Conservation (phyloP, 495 filamentous ascomycete species). For the Tuber umbilicatum region DNA sequence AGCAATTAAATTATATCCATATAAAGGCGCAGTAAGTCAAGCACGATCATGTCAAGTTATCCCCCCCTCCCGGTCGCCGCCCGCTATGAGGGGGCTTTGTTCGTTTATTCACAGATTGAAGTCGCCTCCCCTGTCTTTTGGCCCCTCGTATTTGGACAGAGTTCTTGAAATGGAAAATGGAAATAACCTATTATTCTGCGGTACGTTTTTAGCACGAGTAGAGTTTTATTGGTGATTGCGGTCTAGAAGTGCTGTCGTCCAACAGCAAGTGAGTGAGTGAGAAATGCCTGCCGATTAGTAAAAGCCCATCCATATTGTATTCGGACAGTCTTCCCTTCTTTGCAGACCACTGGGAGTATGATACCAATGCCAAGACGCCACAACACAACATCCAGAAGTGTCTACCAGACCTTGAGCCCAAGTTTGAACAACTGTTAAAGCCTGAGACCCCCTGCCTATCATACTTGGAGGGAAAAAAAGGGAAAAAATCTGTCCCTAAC, state of each 20-base stretch:
- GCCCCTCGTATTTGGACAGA: not conserved
- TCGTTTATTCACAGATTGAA: not conserved
- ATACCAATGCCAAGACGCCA: no score
- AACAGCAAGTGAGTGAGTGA: not conserved
- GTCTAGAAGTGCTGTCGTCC: no score
- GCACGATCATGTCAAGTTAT: not conserved
- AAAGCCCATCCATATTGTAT: no score
- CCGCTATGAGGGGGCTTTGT: not conserved
- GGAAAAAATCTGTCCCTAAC: not conserved
- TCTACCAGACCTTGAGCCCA: no score
- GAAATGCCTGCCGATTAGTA: no score
- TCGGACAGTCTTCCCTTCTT: no score
- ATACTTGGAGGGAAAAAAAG: not conserved
- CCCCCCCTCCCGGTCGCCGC: no score
- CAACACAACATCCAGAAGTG: no score
- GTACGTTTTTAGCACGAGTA: no score
- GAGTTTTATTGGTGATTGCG: not conserved
- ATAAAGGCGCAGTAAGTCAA: not conserved
- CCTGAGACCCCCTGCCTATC: no score
- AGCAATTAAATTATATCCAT: not conserved
- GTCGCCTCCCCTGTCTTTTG: not conserved
- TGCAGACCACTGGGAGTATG: no score
- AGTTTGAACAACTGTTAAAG: no score
- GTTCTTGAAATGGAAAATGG: not conserved
- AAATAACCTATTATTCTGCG: not conserved